These are phyloP conservation scores for Thoreauomyces humboldtii DNA, from an alignment of 192 early-diverging fungal genomes.

Conservation along the genomic window DNA sequence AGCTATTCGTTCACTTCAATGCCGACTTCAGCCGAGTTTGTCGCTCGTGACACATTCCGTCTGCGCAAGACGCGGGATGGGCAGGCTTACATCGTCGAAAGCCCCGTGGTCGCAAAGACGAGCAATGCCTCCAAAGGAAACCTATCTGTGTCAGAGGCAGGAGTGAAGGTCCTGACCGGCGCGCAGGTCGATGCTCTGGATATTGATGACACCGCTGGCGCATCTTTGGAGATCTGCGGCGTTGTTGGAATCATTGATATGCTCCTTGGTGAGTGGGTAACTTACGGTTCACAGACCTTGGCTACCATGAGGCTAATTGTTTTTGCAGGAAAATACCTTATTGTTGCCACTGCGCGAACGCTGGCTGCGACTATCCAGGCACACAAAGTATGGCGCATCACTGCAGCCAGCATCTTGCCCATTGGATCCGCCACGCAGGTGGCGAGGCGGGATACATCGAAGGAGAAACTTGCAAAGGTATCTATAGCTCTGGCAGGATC, in stretches of 20 bases:
- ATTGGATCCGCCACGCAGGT: conserved; percentile 25
- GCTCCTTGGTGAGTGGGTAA: conserved; percentile 34
- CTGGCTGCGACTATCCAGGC: conserved; percentile 51
- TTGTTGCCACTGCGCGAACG: conserved; percentile 42
- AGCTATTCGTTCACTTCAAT: conserved; percentile 4
- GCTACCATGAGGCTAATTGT: no score
- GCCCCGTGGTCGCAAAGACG: conserved; percentile 21
- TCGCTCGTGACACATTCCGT: conserved; percentile 31
- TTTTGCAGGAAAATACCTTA: conserved; percentile 40
- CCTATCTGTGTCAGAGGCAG: conserved; percentile 23
- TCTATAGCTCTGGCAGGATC: no score
- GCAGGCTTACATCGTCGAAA: conserved; percentile 26
- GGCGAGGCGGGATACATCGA: no score
- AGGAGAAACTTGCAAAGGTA: conserved; percentile 44
- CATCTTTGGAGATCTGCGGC: conserved; percentile 35
- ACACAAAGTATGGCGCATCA: conserved; percentile 56
- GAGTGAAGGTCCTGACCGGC: conserved; percentile 5
- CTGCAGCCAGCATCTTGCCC: conserved; percentile 31
- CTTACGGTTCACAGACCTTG: no score
- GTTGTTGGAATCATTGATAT: conserved; percentile 45
- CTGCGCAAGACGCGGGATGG: conserved; percentile 34
- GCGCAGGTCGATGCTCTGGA: conserved; percentile 13
- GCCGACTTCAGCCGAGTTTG: conserved; percentile 1
- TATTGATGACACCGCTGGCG: conserved; percentile 4
- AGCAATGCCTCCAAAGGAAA: conserved; percentile 22